A percentile compares a stretch with the other conserved stretches of the same genome.
Conservation (phyloP, 1,284 basidiomycete genomes). For the Rhodotorula sp. region DNA sequence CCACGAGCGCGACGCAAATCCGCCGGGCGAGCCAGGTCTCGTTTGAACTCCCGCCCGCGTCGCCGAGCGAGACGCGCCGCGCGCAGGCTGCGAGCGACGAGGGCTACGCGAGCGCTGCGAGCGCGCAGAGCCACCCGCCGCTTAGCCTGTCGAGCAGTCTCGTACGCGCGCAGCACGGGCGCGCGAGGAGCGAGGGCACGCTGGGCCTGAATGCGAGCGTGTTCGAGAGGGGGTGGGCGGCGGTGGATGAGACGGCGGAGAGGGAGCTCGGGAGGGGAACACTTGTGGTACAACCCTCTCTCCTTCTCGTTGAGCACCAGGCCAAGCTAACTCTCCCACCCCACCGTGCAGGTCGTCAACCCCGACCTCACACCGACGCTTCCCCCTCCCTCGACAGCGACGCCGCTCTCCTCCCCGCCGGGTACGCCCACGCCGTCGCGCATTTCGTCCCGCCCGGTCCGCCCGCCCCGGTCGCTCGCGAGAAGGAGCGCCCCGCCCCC, state of each 20-base stretch:
- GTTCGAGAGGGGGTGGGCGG: not conserved
- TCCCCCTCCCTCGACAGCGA: not conserved
- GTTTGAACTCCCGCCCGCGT: constrained; percentile 5
- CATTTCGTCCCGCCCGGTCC: not conserved
- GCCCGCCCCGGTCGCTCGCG: not conserved
- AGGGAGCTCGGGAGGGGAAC: not conserved
- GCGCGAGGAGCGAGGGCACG: not conserved
- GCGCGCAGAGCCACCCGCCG: not conserved
- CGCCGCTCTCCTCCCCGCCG: not conserved
- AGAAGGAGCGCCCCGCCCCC: not conserved
- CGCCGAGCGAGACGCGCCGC: not conserved
- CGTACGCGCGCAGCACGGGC: not conserved
- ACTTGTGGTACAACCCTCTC: not conserved
- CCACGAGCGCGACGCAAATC: not conserved
- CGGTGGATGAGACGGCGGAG: not conserved
- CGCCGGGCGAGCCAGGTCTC: constrained; percentile 10
- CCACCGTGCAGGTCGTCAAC: constrained; percentile 3
- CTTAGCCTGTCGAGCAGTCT: not conserved
- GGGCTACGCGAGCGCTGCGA: not conserved
- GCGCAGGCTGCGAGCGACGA: not conserved
- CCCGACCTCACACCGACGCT: not conserved
- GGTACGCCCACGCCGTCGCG: not conserved
- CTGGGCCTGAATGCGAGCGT: not conserved
- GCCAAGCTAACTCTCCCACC: not conserved
- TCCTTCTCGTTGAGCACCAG: not conserved